phyloP scores from a whole-genome alignment of 2,329 filamentous ascomycete species.

The Helicocarpus griseus region DNA sequence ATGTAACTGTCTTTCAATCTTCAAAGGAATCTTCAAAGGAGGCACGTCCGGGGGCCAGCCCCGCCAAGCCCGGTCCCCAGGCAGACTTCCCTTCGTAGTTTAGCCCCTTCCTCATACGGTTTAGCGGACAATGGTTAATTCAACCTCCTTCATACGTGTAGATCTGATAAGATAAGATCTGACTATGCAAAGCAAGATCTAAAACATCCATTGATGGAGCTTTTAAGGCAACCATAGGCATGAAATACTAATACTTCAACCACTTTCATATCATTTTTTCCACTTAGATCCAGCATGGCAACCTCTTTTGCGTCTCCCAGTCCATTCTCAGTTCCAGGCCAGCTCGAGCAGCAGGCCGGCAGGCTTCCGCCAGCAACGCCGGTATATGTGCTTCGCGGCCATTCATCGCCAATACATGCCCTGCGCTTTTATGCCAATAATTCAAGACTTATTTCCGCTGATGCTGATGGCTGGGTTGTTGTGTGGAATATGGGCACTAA shows the following conservation, averaged over 20 bases:
- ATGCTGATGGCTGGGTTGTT: constrained; percentile 81
- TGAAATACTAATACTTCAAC: not conserved
- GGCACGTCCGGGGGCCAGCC: too few species aligned
- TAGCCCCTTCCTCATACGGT: not conserved
- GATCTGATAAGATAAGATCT: constrained; percentile 4
- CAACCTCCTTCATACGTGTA: not conserved
- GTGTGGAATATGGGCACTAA: constrained; percentile 78
- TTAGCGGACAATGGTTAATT: not conserved
- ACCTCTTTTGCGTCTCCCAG: not conserved
- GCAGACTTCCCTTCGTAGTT: not conserved
- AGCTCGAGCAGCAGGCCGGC: not conserved
- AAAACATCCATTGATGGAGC: not conserved
- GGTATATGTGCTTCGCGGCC: constrained; percentile 70
- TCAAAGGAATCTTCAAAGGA: too few species aligned
- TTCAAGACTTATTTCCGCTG: constrained; percentile 69
- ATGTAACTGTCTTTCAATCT: too few species aligned
- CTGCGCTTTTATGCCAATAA: constrained; percentile 65
- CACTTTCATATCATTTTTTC: not conserved
- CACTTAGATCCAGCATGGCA: not conserved
- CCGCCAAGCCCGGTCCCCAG: too few species aligned
- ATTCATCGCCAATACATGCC: constrained; percentile 69
- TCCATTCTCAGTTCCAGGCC: not conserved
- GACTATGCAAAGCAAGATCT: not conserved
- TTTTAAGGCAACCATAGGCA: not conserved
- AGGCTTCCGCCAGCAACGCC: constrained; percentile 44